These are phyloP conservation scores for Globisporangium alternatum DNA, from an alignment of 352 stramenopile genomes.

Conservation along the genomic window DNA sequence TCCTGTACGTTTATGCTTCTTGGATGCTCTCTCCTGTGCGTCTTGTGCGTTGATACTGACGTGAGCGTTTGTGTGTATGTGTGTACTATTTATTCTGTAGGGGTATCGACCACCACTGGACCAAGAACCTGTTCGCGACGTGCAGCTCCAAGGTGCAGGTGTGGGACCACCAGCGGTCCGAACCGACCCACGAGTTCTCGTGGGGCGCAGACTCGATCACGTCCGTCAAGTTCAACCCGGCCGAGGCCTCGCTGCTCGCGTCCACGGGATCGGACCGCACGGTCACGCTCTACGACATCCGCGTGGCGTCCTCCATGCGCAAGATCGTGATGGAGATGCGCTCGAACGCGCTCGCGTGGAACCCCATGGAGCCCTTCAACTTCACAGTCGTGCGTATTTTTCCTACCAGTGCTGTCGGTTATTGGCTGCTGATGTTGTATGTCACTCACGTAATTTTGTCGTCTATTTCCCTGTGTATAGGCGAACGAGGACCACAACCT, in stretches of 20 bases:
- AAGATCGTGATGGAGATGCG: conserved; percentile 97
- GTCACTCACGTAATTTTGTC: conserved; percentile 2
- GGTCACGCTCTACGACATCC: conserved; percentile 93
- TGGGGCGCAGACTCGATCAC: conserved; percentile 97
- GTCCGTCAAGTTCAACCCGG: conserved; percentile 94
- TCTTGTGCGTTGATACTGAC: neutral
- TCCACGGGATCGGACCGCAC: conserved; percentile 93
- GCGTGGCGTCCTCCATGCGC: conserved; percentile 90
- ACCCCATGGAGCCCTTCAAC: conserved; percentile 98
- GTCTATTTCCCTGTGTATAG: conserved; percentile 17
- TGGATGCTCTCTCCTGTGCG: neutral
- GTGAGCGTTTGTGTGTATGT: conserved; percentile 10
- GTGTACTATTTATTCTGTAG: conserved; percentile 62
- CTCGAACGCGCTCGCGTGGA: conserved; percentile 98
- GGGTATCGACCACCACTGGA: conserved; percentile 98
- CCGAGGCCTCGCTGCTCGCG: conserved; percentile 93
- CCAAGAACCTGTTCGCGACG: conserved; percentile 90
- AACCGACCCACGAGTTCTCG: conserved; percentile 91
- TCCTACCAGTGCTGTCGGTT: neutral
- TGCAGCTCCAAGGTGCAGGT: conserved; percentile 93
- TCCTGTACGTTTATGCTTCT: conserved; percentile 48
- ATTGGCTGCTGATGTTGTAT: neutral
- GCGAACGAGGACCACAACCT: conserved; percentile 99
- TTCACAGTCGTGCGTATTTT: conserved; percentile 90
- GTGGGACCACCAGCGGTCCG: conserved; percentile 93